Evolutionary conservation across 83 land plant genomes (phyloP).

Genomic region (Larix sibirica): DNA sequence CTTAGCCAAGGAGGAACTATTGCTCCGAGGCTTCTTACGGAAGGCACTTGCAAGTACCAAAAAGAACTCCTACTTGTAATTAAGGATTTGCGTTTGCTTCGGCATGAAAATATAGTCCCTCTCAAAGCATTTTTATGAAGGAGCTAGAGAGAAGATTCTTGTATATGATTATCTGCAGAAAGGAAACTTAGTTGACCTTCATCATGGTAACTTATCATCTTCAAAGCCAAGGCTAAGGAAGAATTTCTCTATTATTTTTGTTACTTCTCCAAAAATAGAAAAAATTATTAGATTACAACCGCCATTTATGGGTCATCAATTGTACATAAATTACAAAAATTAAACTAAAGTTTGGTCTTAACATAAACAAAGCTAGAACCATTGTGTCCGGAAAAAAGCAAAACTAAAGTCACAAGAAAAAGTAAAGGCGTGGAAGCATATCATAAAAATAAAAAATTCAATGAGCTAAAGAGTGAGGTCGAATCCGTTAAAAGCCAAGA

Average conservation of each 20-base stretch:
- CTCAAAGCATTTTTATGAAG: slow-evolving; percentile 77
- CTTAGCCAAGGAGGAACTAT: slow-evolving; percentile 67
- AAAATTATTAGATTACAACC: no score
- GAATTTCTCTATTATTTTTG: not conserved
- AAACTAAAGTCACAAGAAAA: no score
- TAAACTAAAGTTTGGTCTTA: no score
- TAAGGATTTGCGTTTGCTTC: slow-evolving; percentile 50
- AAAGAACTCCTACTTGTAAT: slow-evolving; percentile 47
- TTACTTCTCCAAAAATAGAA: no score
- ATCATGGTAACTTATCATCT: slow-evolving; percentile 53
- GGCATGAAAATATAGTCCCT: slow-evolving; percentile 71
- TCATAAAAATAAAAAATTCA: no score
- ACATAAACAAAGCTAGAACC: no score
- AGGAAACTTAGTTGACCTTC: slow-evolving; percentile 50
- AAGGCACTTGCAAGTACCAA: slow-evolving; percentile 67
- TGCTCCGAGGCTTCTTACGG: slow-evolving; percentile 63
- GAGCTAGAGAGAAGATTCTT: slow-evolving; percentile 83
- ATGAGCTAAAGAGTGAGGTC: no score
- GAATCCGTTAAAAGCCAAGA: no score
- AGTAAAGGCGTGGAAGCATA: no score
- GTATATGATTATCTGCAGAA: slow-evolving; percentile 64
- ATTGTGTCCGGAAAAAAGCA: no score
- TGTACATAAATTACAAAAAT: no score
- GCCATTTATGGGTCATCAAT: no score
- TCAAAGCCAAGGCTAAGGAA: not conserved